Conservation (phyloP, 352 stramenopile species). For the Globisporangium radiosum region DNA sequence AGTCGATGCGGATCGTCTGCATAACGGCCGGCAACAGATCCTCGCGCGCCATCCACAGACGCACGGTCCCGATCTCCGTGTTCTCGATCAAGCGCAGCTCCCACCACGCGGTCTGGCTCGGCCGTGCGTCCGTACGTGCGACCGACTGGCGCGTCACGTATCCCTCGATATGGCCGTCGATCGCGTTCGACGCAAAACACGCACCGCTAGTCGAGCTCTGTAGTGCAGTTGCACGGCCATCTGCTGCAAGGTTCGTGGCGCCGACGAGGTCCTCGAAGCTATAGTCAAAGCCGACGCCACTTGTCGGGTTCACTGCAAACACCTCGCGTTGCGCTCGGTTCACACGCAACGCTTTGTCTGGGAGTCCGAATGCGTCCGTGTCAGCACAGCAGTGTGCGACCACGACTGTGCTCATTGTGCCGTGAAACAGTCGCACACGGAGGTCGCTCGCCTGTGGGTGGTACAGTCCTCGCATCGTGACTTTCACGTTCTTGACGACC, state of each 20-base stretch:
- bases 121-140: slow-evolving; percentile 31
- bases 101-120: slow-evolving; percentile 50
- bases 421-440: slow-evolving; percentile 43
- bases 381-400: slow-evolving; percentile 34
- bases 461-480: slow-evolving; percentile 57
- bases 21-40: slow-evolving; percentile 20
- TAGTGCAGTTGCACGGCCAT: slow-evolving; percentile 39
- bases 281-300: slow-evolving; percentile 66
- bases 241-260: slow-evolving; percentile 42
- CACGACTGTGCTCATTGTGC: slow-evolving; percentile 24
- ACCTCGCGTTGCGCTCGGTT: slow-evolving; percentile 39
- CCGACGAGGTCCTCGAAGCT: slow-evolving; percentile 45
- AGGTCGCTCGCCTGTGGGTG: slow-evolving; percentile 59
- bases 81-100: slow-evolving; percentile 45
- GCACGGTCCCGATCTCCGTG: slow-evolving; percentile 46
- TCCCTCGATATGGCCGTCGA: slow-evolving; percentile 50
- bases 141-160: slow-evolving; percentile 37
- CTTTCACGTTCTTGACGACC: slow-evolving; percentile 36
- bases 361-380: slow-evolving; percentile 36
- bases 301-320: slow-evolving; percentile 40
- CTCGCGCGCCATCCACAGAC: slow-evolving; percentile 36
- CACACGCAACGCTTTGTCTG: slow-evolving; percentile 28
- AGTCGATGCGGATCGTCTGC: slow-evolving; percentile 27
- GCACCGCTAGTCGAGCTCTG: slow-evolving; percentile 62
- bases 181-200: slow-evolving; percentile 51